Conservation (phyloP, 139 green algal species). For the Edaphochlamys debaryana region DNA sequence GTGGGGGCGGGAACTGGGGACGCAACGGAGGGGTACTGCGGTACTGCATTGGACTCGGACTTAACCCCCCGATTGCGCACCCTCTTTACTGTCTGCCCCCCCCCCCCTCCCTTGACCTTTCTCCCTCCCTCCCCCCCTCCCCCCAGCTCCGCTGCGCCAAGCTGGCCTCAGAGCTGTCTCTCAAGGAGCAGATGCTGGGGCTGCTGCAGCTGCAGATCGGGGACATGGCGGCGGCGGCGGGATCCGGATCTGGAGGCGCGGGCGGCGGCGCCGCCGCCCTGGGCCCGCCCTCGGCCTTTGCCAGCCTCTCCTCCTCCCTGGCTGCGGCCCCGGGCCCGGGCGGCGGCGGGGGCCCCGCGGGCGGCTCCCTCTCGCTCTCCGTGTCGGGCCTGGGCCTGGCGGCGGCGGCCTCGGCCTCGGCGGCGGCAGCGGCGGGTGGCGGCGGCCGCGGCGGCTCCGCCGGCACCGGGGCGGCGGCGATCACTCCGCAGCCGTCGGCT, state of each 20-base stretch:
- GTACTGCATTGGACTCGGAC: background rate
- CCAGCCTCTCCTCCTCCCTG: background rate
- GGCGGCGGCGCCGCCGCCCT: background rate
- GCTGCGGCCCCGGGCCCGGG: too few species aligned
- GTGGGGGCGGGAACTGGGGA: background rate
- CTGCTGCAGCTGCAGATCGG: conserved; percentile 39
- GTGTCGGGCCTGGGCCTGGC: conserved; percentile 10
- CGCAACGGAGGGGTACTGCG: too few species aligned
- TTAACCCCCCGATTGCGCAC: too few species aligned
- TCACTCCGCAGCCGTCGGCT: too few species aligned
- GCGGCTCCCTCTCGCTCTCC: conserved; percentile 6
- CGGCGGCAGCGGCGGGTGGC: background rate
- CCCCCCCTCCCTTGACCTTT: background rate
- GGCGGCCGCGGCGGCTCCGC: background rate
- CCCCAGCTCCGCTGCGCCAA: conserved; percentile 34
- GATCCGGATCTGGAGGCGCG: background rate
- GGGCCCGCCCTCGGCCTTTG: background rate
- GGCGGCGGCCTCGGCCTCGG: background rate
- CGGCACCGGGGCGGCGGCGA: too few species aligned
- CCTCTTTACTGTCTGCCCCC: too few species aligned
- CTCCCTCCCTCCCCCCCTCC: too few species aligned
- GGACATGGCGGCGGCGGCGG: conserved; percentile 1
- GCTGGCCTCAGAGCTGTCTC: conserved; percentile 29
- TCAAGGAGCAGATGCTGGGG: conserved; percentile 43
- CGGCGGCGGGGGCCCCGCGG: background rate